Evolutionary conservation across 164 flowering plant species (phyloP), one percentile per base, ranked within the genome.

Genomic region (Macadamia integrifolia): DNA sequence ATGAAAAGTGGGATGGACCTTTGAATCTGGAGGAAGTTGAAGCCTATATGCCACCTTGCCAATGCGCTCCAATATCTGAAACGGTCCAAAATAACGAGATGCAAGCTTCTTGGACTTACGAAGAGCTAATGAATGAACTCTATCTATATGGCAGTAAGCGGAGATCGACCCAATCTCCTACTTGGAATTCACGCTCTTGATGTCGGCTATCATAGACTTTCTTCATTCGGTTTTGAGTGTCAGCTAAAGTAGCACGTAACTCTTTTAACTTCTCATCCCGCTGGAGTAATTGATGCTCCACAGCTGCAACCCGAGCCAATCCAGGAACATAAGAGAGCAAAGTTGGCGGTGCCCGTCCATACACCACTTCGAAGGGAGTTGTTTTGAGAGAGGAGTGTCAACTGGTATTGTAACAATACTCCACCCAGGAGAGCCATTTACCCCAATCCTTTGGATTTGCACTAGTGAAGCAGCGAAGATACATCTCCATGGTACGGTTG

Each of bases 31-130:
- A 4, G 66, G 67, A 3, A 65, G 35, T 8, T 65, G 35, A 11
- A 65, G 40, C 2, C 28, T 6, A 40, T 65, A 65, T 48, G 57
- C 67, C 3, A 49, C 58, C 35, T n/a, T n/a, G 13, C 67, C 67
- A 15, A 49, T 44, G 0, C 7, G 13, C 12, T 18, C 9, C 1
- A 65, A 3, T 6, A 65, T 28, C 13, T 23, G 32, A 50, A 12
- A 50, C 1, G 57, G 67, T 8, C 58, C 35, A 46, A 12, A 65
- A 29, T 8, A 46, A 3, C 58, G 32, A 8, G 4, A 2, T 8
- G 40, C 1, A 1, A 23, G 29, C 35, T 65, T 65, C 11, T 2
- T 6, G 15, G 6, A 5, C 23, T 7, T 23, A 23, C 23, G 13
- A 10, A 18, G 6, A 9, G 32, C 57, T 48, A 18, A 6, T 0